Percentiles rank a stretch among this genome's conserved stretches.
Evolutionary conservation across 768 basidiomycete genomes (phyloP).

Genomic region (Agaricus bisporus): DNA sequence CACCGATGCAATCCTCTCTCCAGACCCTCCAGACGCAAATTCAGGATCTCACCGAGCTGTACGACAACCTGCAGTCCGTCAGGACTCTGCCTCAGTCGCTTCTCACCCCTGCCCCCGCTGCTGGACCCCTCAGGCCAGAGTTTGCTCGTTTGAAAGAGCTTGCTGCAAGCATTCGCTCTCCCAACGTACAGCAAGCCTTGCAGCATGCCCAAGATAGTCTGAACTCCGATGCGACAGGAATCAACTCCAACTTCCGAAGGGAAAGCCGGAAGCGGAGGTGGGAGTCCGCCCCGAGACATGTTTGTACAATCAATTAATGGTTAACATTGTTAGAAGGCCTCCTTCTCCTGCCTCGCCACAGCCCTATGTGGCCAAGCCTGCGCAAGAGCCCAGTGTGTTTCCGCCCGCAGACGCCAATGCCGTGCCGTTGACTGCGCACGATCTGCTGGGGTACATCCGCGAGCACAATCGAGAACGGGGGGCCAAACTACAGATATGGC

Average conservation of each 20-base stretch:
- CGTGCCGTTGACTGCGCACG: conserved; percentile 35
- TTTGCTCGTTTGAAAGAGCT: conserved; percentile 44
- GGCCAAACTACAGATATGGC: conserved; percentile 52
- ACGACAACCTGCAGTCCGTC: conserved; percentile 35
- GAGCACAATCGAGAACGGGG: conserved; percentile 45
- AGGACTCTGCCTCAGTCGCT: conserved; percentile 42
- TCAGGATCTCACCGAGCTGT: conserved; percentile 27
- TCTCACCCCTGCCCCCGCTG: conserved; percentile 27
- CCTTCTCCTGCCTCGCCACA: conserved; percentile 57
- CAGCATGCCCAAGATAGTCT: conserved; percentile 49
- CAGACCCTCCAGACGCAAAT: too few species aligned
- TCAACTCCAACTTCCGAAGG: conserved; percentile 39
- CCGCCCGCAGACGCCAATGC: conserved; percentile 27
- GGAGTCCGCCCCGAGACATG: conserved; percentile 16
- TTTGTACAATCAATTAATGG: background rate
- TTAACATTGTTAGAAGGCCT: conserved; percentile 29
- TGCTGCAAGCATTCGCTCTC: conserved; percentile 39
- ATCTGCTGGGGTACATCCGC: conserved; percentile 48
- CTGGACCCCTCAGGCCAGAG: conserved; percentile 26
- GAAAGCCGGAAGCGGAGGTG: conserved; percentile 57
- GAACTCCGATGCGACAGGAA: conserved; percentile 41
- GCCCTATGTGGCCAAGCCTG: conserved; percentile 43
- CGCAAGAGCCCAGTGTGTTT: conserved; percentile 26
- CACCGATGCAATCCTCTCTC: background rate
- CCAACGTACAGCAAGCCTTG: conserved; percentile 54